Evolutionary conservation across 768 basidiomycete species (phyloP).

Genomic region (Podaxis sp.): DNA sequence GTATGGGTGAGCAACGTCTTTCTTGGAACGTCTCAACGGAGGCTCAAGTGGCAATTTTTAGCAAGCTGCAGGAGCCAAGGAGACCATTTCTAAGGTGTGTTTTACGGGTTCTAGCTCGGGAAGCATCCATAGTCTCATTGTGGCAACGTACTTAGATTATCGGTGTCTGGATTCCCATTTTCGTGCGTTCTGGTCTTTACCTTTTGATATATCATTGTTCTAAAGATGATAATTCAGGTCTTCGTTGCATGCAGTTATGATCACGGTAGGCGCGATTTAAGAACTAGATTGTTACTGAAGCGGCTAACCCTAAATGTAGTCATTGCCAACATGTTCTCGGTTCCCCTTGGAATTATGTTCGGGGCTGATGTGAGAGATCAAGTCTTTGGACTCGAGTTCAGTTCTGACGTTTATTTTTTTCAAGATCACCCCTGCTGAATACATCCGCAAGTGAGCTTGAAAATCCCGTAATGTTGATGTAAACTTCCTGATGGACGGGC

Average conservation of each 20-base stretch:
- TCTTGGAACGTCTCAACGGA: background rate
- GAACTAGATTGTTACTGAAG: background rate
- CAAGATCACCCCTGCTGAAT: constrained; percentile 51
- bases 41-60: constrained; percentile 24
- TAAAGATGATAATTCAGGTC: constrained; percentile 36
- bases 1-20: constrained; percentile 56
- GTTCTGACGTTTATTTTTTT: background rate
- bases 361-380: constrained; percentile 52
- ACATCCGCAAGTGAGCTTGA: constrained; percentile 62
- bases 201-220: background rate
- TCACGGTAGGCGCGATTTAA: constrained; percentile 47
- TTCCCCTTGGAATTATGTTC: constrained; percentile 72
- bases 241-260: constrained; percentile 74
- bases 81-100: constrained; percentile 65
- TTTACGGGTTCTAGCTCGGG: background rate
- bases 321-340: constrained; percentile 75
- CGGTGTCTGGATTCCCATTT: constrained; percentile 73
- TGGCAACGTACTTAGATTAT: constrained; percentile 39
- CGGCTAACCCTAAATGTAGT: constrained; percentile 35
- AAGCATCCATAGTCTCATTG: background rate
- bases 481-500: background rate
- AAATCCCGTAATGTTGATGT: background rate
- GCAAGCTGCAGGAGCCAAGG: constrained; percentile 70
- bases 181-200: constrained; percentile 41
- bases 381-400: background rate